Percentiles rank a stretch among this genome's conserved stretches.
These are phyloP conservation scores for Petunia axillaris DNA, from an alignment of 257 asterid genomes.

Conservation along the genomic window DNA sequence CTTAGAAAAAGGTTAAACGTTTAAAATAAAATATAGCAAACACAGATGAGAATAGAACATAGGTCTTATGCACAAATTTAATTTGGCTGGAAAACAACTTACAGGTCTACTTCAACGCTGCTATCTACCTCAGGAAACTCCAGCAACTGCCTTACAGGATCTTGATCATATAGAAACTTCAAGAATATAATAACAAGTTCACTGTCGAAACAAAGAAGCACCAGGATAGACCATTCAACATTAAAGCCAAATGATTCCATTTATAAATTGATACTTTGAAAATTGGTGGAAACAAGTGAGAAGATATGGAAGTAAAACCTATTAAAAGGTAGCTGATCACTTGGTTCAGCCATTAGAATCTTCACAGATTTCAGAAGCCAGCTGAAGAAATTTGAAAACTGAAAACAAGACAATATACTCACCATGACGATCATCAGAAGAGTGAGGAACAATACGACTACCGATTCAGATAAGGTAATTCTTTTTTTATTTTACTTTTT, in stretches of 20 bases:
- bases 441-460: neutral
- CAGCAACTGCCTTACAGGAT: slow-evolving; percentile 82
- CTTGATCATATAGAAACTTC: slow-evolving; percentile 89
- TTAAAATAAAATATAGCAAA: neutral
- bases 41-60: neutral
- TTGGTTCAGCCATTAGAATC: slow-evolving; percentile 93
- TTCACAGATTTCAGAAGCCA: slow-evolving; percentile 95
- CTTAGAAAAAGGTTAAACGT: neutral
- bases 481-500: neutral
- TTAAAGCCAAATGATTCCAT: slow-evolving; percentile 11
- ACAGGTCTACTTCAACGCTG: slow-evolving; percentile 69
- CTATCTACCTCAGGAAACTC: slow-evolving; percentile 56
- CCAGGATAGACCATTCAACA: slow-evolving; percentile 23
- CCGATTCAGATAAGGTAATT: slow-evolving; percentile 1
- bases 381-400: slow-evolving; percentile 97
- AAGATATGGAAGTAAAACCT: slow-evolving; percentile 59
- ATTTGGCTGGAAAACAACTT: slow-evolving; percentile 44
- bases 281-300: slow-evolving; percentile 30
- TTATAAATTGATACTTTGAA: slow-evolving; percentile 22
- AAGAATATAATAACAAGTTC: slow-evolving; percentile 89
- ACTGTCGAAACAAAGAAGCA: slow-evolving; percentile 49
- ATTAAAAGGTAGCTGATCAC: slow-evolving; percentile 91
- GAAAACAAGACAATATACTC: slow-evolving; percentile 43
- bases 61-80: slow-evolving; percentile 22
- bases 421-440: slow-evolving; percentile 17